Percentiles rank a stretch among this genome's conserved stretches.
These are phyloP conservation scores for Candida berthetii DNA, from an alignment of 805 yeast species.

Conservation along the genomic window DNA sequence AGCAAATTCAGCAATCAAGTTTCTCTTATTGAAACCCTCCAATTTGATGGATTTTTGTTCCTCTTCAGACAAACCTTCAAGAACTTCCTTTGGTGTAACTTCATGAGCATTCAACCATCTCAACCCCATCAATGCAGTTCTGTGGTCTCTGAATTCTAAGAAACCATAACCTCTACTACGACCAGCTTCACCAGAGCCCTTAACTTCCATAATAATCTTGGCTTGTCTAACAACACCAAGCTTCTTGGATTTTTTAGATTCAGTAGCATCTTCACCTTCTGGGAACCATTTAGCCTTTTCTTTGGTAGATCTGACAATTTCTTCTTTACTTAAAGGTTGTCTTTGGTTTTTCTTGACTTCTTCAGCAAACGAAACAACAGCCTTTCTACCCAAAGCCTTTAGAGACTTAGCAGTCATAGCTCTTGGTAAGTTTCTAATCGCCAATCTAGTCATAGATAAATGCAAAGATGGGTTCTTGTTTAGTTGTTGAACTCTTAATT, in stretches of 20 bases:
- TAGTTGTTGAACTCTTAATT: slow-evolving; percentile 82
- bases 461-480: slow-evolving; percentile 88
- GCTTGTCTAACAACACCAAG: slow-evolving; percentile 92
- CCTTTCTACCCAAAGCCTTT: slow-evolving; percentile 90
- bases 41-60: slow-evolving; percentile 49
- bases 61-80: slow-evolving; percentile 65
- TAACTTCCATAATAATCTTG: slow-evolving; percentile 87
- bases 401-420: slow-evolving; percentile 83
- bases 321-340: slow-evolving; percentile 87
- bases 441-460: slow-evolving; percentile 90
- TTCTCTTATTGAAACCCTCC: slow-evolving; percentile 54
- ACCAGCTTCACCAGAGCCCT: slow-evolving; percentile 81
- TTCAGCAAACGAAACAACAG: slow-evolving; percentile 88
- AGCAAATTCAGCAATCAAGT: slow-evolving; percentile 91
- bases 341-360: slow-evolving; percentile 73
- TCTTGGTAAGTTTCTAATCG: slow-evolving; percentile 90
- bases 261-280: slow-evolving; percentile 31
- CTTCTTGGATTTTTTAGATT: slow-evolving; percentile 59
- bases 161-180: slow-evolving; percentile 97
- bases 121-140: slow-evolving; percentile 88
- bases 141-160: slow-evolving; percentile 88
- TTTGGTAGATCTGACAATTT: slow-evolving; percentile 70
- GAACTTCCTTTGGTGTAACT: slow-evolving; percentile 64
- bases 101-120: slow-evolving; percentile 96
- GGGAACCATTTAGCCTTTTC: slow-evolving; percentile 41